Percentiles rank a stretch among this genome's conserved stretches.
Conservation (phyloP, 768 basidiomycete species). For the Rossbeevera mucosa region DNA sequence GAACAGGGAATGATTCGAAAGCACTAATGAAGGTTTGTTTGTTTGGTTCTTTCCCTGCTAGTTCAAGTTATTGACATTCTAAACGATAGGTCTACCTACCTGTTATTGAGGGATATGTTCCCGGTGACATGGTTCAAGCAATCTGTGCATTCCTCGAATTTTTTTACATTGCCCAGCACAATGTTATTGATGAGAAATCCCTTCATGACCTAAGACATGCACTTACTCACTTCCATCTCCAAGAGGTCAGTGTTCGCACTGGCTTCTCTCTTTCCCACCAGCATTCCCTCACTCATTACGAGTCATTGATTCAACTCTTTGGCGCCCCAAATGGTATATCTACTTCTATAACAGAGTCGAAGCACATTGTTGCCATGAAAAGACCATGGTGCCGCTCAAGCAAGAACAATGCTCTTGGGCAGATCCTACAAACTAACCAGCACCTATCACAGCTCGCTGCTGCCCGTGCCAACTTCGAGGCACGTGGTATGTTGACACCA, state of each 20-base stretch:
- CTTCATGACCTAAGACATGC: no score
- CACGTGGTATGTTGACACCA: not conserved
- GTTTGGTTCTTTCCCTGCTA: no score
- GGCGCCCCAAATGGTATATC: constrained; percentile 35
- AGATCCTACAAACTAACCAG: constrained; percentile 9
- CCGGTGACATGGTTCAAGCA: not conserved
- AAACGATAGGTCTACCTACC: not conserved
- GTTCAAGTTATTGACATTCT: no score
- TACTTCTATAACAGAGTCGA: constrained; percentile 35
- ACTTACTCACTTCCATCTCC: not conserved
- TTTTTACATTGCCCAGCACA: no score
- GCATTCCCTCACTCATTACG: constrained; percentile 33
- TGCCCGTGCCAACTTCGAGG: not conserved
- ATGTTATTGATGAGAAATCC: no score
- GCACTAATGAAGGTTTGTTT: constrained; percentile 4
- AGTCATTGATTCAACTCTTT: constrained; percentile 22
- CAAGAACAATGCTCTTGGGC: constrained; percentile 16
- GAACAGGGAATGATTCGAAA: not conserved
- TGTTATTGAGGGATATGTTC: not conserved
- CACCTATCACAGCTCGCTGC: not conserved
- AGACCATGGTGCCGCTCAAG: constrained; percentile 31
- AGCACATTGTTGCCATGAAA: constrained; percentile 36
- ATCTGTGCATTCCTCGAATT: not conserved
- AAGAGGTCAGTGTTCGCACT: not conserved
- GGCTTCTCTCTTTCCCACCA: constrained; percentile 30